Evolutionary conservation across 2,329 filamentous ascomycete species (phyloP).

Genomic region (Fusarium paranaense): DNA sequence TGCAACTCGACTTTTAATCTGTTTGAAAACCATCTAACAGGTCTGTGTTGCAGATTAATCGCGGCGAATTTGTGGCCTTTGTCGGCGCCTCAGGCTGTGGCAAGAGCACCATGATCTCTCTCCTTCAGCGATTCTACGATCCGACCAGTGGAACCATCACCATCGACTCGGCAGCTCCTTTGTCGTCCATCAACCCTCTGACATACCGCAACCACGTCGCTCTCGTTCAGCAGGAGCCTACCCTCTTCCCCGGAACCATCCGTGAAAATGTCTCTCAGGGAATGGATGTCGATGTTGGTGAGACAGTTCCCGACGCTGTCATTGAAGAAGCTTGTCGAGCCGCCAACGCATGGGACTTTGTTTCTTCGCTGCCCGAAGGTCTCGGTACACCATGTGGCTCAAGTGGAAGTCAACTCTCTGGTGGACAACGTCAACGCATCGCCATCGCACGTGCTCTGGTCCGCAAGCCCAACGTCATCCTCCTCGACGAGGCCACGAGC

Average conservation of each 20-base stretch:
- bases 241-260: slow-evolving; percentile 7
- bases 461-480: slow-evolving; percentile 10
- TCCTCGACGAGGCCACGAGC: slow-evolving; percentile 15
- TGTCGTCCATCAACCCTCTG: not conserved
- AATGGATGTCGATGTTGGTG: not conserved
- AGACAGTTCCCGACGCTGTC: not conserved
- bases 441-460: slow-evolving; percentile 21
- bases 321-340: slow-evolving; percentile 11
- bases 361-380: slow-evolving; percentile 7
- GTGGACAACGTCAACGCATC: slow-evolving; percentile 18
- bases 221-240: slow-evolving; percentile 17
- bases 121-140: slow-evolving; percentile 58
- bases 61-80: slow-evolving; percentile 61
- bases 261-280: slow-evolving; percentile 14
- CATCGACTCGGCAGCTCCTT: slow-evolving; percentile 48
- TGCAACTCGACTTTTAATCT: slow-evolving; percentile 52
- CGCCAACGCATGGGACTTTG: slow-evolving; percentile 19
- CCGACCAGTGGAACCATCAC: slow-evolving; percentile 56
- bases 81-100: slow-evolving; percentile 63
- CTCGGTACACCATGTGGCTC: slow-evolving; percentile 4
- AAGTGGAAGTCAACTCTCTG: slow-evolving; percentile 14
- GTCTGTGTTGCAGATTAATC: slow-evolving; percentile 51
- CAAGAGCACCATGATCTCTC: slow-evolving; percentile 69
- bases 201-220: slow-evolving; percentile 3
- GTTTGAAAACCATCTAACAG: not conserved